A percentile compares a stretch with the other conserved stretches of the same genome.
Evolutionary conservation across 2,329 filamentous ascomycete genomes (phyloP).

Genomic region (Talaromyces sp.): DNA sequence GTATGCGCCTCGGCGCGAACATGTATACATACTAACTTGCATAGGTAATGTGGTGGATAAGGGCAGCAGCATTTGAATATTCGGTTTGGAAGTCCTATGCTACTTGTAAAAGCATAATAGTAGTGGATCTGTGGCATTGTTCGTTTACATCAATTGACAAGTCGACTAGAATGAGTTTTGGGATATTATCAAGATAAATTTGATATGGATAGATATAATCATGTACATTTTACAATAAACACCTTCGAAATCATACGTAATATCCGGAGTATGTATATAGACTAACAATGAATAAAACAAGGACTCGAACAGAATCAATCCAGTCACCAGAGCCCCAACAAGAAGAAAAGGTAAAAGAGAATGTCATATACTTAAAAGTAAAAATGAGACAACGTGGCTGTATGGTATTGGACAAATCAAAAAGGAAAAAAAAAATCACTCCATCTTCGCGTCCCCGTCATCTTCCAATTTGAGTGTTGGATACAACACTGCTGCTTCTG

Average conservation of each 20-base stretch:
- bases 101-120: no score
- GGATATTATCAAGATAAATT: no score
- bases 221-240: background rate
- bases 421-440: background rate
- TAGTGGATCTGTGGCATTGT: no score
- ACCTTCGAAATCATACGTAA: background rate
- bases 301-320: background rate
- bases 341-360: background rate
- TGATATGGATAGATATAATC: no score
- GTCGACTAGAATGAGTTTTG: no score
- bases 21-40: background rate
- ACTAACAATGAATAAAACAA: background rate
- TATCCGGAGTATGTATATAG: background rate
- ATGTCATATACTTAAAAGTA: background rate
- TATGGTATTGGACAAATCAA: background rate
- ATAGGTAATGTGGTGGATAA: no score
- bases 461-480: conserved; percentile 18
- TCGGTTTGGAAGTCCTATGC: no score
- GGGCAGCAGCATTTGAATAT: no score
- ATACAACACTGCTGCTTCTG: conserved; percentile 14
- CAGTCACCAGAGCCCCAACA: background rate
- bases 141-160: no score
- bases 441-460: conserved; percentile 14
- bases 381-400: background rate
- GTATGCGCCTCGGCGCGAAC: no score